These are phyloP conservation scores for Sporothrix globosa DNA, from an alignment of 2,329 filamentous ascomycete genomes.

Conservation along the genomic window DNA sequence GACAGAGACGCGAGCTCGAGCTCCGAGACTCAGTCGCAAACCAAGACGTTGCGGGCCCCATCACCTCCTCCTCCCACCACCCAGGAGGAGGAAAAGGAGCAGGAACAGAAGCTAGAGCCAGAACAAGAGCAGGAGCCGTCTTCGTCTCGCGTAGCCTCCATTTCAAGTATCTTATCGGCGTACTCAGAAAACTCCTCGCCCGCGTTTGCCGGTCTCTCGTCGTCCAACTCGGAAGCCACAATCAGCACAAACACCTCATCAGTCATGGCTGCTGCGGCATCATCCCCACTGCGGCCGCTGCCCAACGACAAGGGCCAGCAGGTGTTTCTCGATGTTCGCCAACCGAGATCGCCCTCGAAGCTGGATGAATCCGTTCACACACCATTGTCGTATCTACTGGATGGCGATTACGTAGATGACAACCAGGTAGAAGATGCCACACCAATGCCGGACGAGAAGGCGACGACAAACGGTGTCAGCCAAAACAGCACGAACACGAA, in stretches of 20 bases:
- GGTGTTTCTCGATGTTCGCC: background rate
- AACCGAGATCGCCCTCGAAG: background rate
- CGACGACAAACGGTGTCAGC: background rate
- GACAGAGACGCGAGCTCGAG: slow-evolving; percentile 3
- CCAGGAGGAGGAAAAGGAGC: background rate
- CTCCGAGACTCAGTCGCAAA: slow-evolving; percentile 34
- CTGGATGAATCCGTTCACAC: slow-evolving; percentile 27
- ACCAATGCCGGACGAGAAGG: background rate
- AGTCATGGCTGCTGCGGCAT: slow-evolving; percentile 41
- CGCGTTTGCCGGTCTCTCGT: slow-evolving; percentile 26
- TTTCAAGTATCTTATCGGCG: slow-evolving; percentile 60
- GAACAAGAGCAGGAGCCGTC: slow-evolving; percentile 34
- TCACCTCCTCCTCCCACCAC: slow-evolving; percentile 30
- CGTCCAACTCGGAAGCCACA: slow-evolving; percentile 46
- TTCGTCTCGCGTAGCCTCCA: slow-evolving; percentile 44
- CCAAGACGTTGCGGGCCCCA: slow-evolving; percentile 35
- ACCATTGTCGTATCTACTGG: slow-evolving; percentile 35
- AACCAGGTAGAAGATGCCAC: background rate
- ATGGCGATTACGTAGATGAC: slow-evolving; percentile 29
- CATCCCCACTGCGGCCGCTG: slow-evolving; percentile 31
- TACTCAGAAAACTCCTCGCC: slow-evolving; percentile 48
- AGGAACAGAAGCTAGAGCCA: background rate
- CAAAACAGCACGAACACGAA: background rate
- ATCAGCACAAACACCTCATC: slow-evolving; percentile 45
- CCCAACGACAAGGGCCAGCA: slow-evolving; percentile 5